phyloP scores from a whole-genome alignment of 352 stramenopile species.

The Phytophthora rubi region DNA sequence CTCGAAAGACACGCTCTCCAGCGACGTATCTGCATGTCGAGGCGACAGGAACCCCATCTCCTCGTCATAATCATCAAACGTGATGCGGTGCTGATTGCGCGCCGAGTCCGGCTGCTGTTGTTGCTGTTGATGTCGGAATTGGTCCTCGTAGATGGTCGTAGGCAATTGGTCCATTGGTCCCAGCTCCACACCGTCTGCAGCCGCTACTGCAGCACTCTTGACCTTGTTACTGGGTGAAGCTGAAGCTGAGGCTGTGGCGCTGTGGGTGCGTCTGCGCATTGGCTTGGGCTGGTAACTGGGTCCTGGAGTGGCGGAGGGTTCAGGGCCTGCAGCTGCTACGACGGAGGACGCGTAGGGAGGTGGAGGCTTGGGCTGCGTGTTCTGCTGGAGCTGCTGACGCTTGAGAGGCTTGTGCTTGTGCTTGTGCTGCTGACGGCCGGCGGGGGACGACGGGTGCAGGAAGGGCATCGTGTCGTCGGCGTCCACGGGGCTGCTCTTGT shows the following conservation, averaged over 20 bases:
- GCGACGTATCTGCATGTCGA: slow-evolving; percentile 38
- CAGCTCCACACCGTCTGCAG: slow-evolving; percentile 15
- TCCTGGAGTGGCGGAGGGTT: slow-evolving; percentile 16
- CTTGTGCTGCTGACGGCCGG: slow-evolving; percentile 49
- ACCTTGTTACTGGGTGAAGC: slow-evolving; percentile 30
- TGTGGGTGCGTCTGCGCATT: slow-evolving; percentile 79
- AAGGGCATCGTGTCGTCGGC: slow-evolving; percentile 73
- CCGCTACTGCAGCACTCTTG: slow-evolving; percentile 32
- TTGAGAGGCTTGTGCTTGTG: slow-evolving; percentile 29
- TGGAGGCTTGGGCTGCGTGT: slow-evolving; percentile 55
- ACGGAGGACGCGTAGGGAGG: slow-evolving; percentile 34
- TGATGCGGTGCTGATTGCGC: slow-evolving; percentile 66
- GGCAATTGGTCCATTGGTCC: slow-evolving; percentile 47
- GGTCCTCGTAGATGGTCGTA: slow-evolving; percentile 59
- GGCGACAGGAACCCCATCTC: slow-evolving; percentile 57
- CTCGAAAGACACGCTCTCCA: slow-evolving; percentile 67
- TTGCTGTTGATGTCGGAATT: slow-evolving; percentile 17
- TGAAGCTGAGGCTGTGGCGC: slow-evolving; percentile 44
- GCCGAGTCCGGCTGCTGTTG: slow-evolving; percentile 40
- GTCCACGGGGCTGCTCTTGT: slow-evolving; percentile 73
- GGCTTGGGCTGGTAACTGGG: slow-evolving; percentile 54
- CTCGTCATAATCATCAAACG: slow-evolving; percentile 60
- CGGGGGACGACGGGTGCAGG: slow-evolving; percentile 62
- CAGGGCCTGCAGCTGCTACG: slow-evolving; percentile 19
- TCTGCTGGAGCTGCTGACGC: slow-evolving; percentile 49